Base-by-base conservation (phyloP, 2,329 filamentous ascomycete genomes). In the Zymoseptoria ardabiliae region DNA sequence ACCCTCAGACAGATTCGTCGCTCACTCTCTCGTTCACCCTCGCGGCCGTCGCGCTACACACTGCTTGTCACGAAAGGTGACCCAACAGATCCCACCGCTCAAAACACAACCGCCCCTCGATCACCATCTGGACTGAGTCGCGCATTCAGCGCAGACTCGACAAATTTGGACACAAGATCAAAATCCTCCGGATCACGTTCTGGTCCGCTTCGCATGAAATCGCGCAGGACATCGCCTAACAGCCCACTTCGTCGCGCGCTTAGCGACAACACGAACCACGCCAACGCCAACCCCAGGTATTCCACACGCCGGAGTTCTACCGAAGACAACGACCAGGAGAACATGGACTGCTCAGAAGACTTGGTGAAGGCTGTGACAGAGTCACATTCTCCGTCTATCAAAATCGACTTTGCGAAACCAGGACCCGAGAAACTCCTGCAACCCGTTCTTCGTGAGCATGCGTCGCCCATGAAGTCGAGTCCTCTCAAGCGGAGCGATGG, bases 401-500 rank as follows among this genome's bases (percentile, higher is more conserved):
- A 78, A 67, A 77, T 77, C 68, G 77, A 77, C 64, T 77, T 79
- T 67, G 70, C 76, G 52, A 68, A 73, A 61, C 75, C 78, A 51
- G 75, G 75, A 55, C 74, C 79, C 51, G 81, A 82, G 62, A 81
- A 79, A 45, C 61, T 71, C 11, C 61, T 74, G 2, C 71, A 77
- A 72, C 66, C 72, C 60, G 61, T 72, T 54, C 75, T 80, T 69
- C 75, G 76, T 65, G 77, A 79, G 65, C 67, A 77, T 55, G 75
- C 79, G 53, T 76, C 79, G 54, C 78, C 83, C 19, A 78, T 82
- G 20, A 85, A 85, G 61, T 86, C 88, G 5, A 96, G 93, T 71
- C 92, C 93, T 4, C 78, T 97, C 67, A 97, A 97, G 81, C 86
- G 94, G 68, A 93, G 88, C 70, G 93, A 97, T 77, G 88, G 89